Conservation (phyloP, 345 rosid genomes). For the Punica granatum region DNA sequence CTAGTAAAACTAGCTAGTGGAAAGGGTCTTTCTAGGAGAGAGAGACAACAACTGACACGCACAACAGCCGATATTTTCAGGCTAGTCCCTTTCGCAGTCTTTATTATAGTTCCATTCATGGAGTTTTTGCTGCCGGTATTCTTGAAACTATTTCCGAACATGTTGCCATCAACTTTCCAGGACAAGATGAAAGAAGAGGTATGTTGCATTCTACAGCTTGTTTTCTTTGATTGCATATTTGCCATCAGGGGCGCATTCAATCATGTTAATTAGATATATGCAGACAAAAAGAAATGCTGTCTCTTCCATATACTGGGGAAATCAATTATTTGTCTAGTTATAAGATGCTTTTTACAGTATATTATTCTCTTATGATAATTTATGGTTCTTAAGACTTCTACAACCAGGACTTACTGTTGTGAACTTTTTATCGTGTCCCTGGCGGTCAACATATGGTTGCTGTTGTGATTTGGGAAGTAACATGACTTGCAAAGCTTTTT, state of each 20-base stretch:
- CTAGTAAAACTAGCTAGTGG: conserved; percentile 83
- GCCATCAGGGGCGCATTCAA: neutral
- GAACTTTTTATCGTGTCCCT: neutral
- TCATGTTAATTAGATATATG: neutral
- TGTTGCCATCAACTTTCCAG: conserved; percentile 97
- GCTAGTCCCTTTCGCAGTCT: conserved; percentile 79
- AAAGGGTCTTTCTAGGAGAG: conserved; percentile 89
- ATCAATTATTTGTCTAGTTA: neutral
- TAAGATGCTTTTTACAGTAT: neutral
- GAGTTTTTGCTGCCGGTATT: conserved; percentile 93
- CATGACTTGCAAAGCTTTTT: neutral
- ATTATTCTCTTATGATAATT: neutral
- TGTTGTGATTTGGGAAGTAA: neutral
- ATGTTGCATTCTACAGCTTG: conserved; percentile 10
- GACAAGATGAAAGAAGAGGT: conserved; percentile 99
- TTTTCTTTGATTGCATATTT: neutral
- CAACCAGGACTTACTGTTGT: neutral
- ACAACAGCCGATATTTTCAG: conserved; percentile 85
- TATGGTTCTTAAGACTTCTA: neutral
- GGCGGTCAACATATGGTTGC: neutral
- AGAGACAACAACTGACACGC: conserved; percentile 70
- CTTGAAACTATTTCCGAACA: conserved; percentile 81
- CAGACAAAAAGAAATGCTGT: neutral
- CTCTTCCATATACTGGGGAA: neutral
- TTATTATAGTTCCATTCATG: conserved; percentile 93